Evolutionary conservation across 345 rosid species (phyloP), one percentile per base, ranked within the genome.

Genomic region (Gossypium sturtianum): DNA sequence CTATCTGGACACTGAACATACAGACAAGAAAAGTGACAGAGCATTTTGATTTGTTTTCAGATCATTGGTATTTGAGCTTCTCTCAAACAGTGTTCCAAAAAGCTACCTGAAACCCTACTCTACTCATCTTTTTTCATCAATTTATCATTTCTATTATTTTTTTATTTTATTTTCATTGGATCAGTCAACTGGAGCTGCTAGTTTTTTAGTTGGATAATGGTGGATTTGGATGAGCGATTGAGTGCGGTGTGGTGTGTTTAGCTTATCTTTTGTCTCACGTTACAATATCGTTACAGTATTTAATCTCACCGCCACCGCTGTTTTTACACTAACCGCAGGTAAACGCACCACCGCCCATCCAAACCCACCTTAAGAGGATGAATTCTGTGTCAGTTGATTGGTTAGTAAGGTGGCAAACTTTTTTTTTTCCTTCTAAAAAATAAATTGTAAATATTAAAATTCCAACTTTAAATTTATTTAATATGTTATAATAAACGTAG

Each of bases 1-100:
- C 41, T 0, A 34, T 34, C 7, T 67, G 62, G 52, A 63, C 71
- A 25, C 53, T 16, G 52, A 44, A 17, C 8, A 79, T 61, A 74
- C 9, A 22, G 61, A 72, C 72, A 75, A 71, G 45, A 59, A 75
- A 38, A 22, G 38, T 41, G 41, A 49, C 41, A 19, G 25, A 20
- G 20, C 47, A 72, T 29, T 75, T 80, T 76, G 74, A 76, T 80
- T 76, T 53, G 48, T 11, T 3, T 60, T 61, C 76, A 74, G 83
- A 74, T 34, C 75, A 53, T 81, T 74, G 76, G 76, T 74, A 74
- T 74, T 74, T 58, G 78, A 59, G 78, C 73, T 77, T 71, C 60
- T 34, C 62, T 43, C 49, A 16, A 61, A 41, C 58, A 70, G 45
- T 16, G 49, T 17, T 68, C 80, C 77, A 76, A 80, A 77, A 74